phyloP scores from a whole-genome alignment of 2,329 filamentous ascomycete genomes.

The Dactylella cylindrospora region DNA sequence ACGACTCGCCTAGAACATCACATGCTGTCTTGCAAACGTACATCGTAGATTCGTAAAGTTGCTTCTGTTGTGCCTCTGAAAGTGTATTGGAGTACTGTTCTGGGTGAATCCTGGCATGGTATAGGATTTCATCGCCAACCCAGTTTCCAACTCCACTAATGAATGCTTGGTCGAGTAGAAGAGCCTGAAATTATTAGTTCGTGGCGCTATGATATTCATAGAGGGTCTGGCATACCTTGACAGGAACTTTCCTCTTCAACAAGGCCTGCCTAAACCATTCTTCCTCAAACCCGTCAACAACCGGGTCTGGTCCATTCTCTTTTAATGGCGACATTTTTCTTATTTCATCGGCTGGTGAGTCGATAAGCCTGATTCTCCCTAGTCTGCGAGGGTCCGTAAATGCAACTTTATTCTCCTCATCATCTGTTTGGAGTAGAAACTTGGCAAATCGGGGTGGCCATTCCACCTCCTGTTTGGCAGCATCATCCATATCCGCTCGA shows the following conservation, averaged over 20 bases:
- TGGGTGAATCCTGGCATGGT: conserved; percentile 83
- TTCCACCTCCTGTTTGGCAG: conserved; percentile 49
- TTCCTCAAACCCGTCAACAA: conserved; percentile 77
- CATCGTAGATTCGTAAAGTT: conserved; percentile 70
- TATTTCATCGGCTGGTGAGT: conserved; percentile 74
- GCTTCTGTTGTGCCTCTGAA: conserved; percentile 67
- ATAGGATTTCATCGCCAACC: conserved; percentile 93
- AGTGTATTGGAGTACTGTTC: conserved; percentile 91
- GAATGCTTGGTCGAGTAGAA: conserved; percentile 82
- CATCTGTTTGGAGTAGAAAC: conserved; percentile 59
- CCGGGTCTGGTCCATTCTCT: conserved; percentile 91
- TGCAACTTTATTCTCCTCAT: conserved; percentile 59
- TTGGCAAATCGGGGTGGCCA: conserved; percentile 95
- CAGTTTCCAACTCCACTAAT: conserved; percentile 95
- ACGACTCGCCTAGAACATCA: conserved; percentile 61
- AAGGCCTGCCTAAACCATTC: conserved; percentile 73
- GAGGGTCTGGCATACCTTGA: conserved; percentile 60
- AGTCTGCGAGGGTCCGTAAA: conserved; percentile 84
- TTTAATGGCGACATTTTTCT: conserved; percentile 74
- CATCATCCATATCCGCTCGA: conserved; percentile 59
- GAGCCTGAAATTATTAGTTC: conserved; percentile 54
- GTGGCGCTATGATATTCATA: not conserved
- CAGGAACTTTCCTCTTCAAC: conserved; percentile 73
- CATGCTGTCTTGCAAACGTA: conserved; percentile 58
- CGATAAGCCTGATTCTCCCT: conserved; percentile 74